Percentiles rank a stretch among this genome's conserved stretches.
Evolutionary conservation across 345 rosid species (phyloP).

Genomic region (Pugionium cornutum): DNA sequence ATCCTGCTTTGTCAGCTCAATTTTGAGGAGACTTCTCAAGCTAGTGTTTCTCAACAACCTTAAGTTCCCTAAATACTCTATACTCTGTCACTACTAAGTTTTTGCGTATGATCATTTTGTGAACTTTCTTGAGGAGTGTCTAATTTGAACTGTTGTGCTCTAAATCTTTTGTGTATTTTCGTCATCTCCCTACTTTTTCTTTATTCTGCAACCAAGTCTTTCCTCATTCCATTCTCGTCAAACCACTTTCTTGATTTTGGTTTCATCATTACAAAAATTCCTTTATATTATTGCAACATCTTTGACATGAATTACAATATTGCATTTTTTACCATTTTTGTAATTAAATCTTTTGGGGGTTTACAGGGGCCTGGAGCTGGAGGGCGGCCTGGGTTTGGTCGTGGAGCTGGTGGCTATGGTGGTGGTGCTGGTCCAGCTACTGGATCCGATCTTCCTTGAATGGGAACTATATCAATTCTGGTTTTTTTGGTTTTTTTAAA

Average conservation of each 20-base stretch:
- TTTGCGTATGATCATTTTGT: not conserved
- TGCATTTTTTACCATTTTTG: not conserved
- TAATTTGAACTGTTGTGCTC: not conserved
- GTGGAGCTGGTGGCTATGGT: conserved; percentile 62
- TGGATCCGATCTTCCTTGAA: conserved; percentile 57
- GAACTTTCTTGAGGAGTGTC: not conserved
- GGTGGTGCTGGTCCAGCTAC: conserved; percentile 52
- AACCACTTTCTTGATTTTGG: not conserved
- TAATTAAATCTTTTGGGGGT: not conserved
- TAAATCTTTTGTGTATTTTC: not conserved
- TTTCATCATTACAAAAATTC: not conserved
- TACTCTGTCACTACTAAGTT: conserved; percentile 2
- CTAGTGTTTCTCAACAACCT: not conserved
- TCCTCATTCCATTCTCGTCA: not conserved
- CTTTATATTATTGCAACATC: not conserved
- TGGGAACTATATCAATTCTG: not conserved
- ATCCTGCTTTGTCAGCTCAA: not conserved
- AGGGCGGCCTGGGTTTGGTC: conserved; percentile 70
- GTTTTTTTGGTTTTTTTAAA: conserved; percentile 9
- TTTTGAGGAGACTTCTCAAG: not conserved
- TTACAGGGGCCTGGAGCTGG: conserved; percentile 67
- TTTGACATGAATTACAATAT: not conserved
- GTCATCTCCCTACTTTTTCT: no score
- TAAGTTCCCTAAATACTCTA: not conserved
- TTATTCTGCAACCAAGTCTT: not conserved